Evolutionary conservation across 352 stramenopile species (phyloP), one percentile per base, ranked within the genome.

Genomic region (Globisporangium megalacanthum): DNA sequence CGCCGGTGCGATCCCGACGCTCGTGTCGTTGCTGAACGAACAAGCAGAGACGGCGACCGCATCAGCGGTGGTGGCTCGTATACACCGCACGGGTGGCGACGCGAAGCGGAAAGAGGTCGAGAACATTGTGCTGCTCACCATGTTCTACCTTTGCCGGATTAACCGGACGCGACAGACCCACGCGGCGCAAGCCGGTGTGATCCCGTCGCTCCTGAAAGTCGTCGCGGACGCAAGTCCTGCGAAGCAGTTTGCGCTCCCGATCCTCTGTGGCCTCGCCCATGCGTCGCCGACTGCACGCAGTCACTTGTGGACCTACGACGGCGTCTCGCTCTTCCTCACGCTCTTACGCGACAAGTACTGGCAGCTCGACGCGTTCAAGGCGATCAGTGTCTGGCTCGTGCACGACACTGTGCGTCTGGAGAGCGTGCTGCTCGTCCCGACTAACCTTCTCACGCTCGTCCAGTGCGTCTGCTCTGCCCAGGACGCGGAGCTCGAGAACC

Each of bases 61-160:
- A n/a, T n/a, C n/a, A n/a, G 31, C 17, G 46, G 33, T 7, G 54
- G 47, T 6, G 66, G 63, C 49, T n/a, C n/a, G n/a, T n/a, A n/a
- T n/a, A n/a, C n/a, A n/a, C n/a, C n/a, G n/a, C n/a, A n/a, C n/a
- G n/a, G 45, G 33, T 3, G 49, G 47, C 7, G 66, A 61, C 45
- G 67, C 51, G 37, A 89, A 77, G 61, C 72, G 68, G 22, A 83
- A 96, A 58, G 88, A 97, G 53, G 66, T 97, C 2, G 88, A 97
- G 58, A 96, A 95, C 48, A 85, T 97, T 54, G 80, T 97, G 39
- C 72, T 98, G 7, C 89, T 92, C 61, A 80, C 84, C 4, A 96
- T 98, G 75, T 98, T 94, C 54, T 97, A 98, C 59, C 66, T 98
- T 14, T 98, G 92, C 59, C 83, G 88, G 14, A 94, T 98, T 60